Conservation (phyloP, 768 basidiomycete species). For the Filobasidium wieringae region DNA sequence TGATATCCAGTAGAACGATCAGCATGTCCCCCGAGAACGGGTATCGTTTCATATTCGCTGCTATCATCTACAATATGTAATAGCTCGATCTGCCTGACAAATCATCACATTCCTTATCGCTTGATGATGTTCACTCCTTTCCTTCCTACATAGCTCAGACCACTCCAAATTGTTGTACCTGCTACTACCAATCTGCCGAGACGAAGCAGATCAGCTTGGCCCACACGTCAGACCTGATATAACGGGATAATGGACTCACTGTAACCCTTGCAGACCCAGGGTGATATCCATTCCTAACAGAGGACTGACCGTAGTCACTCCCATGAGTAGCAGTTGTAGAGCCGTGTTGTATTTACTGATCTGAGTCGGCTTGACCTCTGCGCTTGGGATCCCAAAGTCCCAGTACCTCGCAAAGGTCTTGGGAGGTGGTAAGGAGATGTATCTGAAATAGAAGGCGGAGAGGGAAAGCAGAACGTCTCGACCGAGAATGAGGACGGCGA, state of each 20-base stretch:
- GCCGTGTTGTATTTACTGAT: slow-evolving; percentile 95
- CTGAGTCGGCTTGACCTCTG: slow-evolving; percentile 81
- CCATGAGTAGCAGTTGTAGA: slow-evolving; percentile 84
- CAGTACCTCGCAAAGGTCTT: slow-evolving; percentile 89
- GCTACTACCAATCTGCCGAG: slow-evolving; percentile 65
- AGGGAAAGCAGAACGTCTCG: slow-evolving; percentile 75
- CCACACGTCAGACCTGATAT: too few relatives aligned
- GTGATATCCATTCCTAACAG: slow-evolving; percentile 54
- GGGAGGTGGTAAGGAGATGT: slow-evolving; percentile 73
- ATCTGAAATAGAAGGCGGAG: slow-evolving; percentile 86
- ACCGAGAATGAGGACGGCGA: slow-evolving; percentile 76
- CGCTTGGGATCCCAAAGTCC: slow-evolving; percentile 90
- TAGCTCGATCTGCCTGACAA: too few relatives aligned
- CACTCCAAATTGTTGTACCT: slow-evolving; percentile 83
- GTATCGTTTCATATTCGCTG: too few relatives aligned
- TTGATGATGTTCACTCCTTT: slow-evolving; percentile 30
- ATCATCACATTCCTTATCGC: too few relatives aligned
- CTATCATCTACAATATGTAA: too few relatives aligned
- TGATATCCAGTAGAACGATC: too few relatives aligned
- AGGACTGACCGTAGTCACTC: slow-evolving; percentile 70
- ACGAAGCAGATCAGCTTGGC: slow-evolving; percentile 1
- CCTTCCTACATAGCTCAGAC: slow-evolving; percentile 43
- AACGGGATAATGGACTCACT: slow-evolving; percentile 47
- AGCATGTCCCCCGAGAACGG: too few relatives aligned
- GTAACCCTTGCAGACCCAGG: slow-evolving; percentile 52